A percentile compares a stretch with the other conserved stretches of the same genome.
These are phyloP conservation scores for Pseudogymnoascus sp. DNA, from an alignment of 2,329 filamentous ascomycete species.

Conservation along the genomic window DNA sequence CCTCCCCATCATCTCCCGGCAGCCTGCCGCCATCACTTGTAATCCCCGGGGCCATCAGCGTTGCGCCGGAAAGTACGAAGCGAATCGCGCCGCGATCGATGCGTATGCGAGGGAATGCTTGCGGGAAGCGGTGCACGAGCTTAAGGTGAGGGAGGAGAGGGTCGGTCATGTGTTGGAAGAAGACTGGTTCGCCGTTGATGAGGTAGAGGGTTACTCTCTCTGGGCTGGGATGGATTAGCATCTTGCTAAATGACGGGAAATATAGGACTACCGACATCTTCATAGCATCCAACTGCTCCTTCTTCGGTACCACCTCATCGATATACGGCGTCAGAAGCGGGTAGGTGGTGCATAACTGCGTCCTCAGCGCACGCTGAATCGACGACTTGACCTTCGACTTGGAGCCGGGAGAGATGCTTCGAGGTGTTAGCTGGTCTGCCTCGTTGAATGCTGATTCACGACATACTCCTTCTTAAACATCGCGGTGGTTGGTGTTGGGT, in stretches of 20 bases:
- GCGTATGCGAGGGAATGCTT: conserved; percentile 72
- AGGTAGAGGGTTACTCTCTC: conserved; percentile 87
- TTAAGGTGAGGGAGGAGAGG: conserved; percentile 79
- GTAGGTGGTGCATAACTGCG: conserved; percentile 75
- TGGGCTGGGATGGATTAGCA: conserved; percentile 42
- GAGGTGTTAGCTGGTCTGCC: conserved; percentile 19
- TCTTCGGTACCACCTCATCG: conserved; percentile 93
- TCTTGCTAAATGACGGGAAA: too few species aligned
- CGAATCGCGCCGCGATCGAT: conserved; percentile 95
- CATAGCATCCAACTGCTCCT: conserved; percentile 79
- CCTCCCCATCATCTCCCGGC: conserved; percentile 42
- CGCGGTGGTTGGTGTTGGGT: conserved; percentile 28
- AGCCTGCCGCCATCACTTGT: conserved; percentile 76
- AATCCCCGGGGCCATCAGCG: conserved; percentile 91
- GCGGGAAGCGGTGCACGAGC: conserved; percentile 83
- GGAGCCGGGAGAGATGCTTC: conserved; percentile 64
- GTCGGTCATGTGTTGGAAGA: conserved; percentile 75
- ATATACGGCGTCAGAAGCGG: conserved; percentile 80
- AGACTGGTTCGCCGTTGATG: conserved; percentile 68
- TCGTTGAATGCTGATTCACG: conserved; percentile 11
- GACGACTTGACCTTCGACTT: conserved; percentile 98
- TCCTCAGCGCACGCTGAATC: conserved; percentile 77
- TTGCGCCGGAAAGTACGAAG: conserved; percentile 87
- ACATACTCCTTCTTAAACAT: conserved; percentile 92
- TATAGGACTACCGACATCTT: conserved; percentile 56